Base-by-base conservation (phyloP, 106 monocot genomes). In the Phalaenopsis aphrodite region DNA sequence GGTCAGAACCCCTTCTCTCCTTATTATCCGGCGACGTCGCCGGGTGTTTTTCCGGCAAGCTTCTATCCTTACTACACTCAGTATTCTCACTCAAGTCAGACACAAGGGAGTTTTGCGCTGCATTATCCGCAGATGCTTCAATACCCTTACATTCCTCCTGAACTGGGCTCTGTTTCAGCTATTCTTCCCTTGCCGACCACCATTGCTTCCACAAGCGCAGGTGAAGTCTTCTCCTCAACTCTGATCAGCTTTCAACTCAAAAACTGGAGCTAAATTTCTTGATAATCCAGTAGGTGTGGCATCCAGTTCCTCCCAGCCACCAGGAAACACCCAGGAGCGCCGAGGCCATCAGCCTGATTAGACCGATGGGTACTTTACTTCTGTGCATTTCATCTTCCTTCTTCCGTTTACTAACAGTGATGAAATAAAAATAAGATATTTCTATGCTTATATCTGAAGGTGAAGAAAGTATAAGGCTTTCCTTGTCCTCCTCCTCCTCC, bases 91-190 rank as follows among this genome's bases (percentile, higher is more conserved):
- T 42, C 68, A 36, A 82, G 83, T 45, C 82, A 86, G 38, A 55
- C 76, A 18, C 84, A 82, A 18, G 78, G 75, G 15, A 78, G 66
- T 3, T 86, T 77, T 42, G 83, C 80, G n/a, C 39, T 84, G 18
- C 90, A 79, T 39, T 83, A 88, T 30, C 79, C 81, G 41, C 92
- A 90, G 45, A 88, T 90, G 90, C 42, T 88, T 47, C 89, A 87
- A n/a, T 88, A 90, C 88, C 82, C 85, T 45, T 88, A 86, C 72
- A 42, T 79, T n/a, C 82, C 85, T 16, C 89, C 85, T 77, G 86
- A 88, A 30, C 78, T 82, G 8, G 85, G 84, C 17, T 56, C 80
- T n/a, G 85, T 80, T 42, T 74, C 82, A 7, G 38, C 78, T 41
- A 19, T 78, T 24, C 17, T 76, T 49, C 30, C 76, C 49, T 30